Conservation (phyloP, 371 early-diverging fungal genomes). For the Mucor irregularis region DNA sequence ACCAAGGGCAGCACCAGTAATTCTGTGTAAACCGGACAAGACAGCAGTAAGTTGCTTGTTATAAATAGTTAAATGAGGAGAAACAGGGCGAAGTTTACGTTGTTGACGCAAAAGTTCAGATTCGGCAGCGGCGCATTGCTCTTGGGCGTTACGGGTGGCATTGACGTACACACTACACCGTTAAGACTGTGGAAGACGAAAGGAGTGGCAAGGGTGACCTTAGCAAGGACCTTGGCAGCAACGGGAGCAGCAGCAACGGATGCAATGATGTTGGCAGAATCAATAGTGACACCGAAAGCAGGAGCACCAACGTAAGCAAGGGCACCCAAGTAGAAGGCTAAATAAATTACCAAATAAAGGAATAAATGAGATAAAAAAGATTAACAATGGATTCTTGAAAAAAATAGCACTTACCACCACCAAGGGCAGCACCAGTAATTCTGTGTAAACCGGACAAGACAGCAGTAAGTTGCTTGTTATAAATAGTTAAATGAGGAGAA, state of each 20-base stretch:
- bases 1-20: conserved; percentile 78
- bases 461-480: conserved; percentile 90
- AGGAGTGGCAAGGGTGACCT: conserved; percentile 63
- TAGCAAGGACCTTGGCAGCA: conserved; percentile 43
- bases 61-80: conserved; percentile 86
- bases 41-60: conserved; percentile 87
- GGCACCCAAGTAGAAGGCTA: conserved; percentile 72
- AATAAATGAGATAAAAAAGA: neutral
- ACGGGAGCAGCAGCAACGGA: conserved; percentile 46
- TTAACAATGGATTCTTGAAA: too few species aligned
- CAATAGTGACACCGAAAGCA: conserved; percentile 57
- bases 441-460: conserved; percentile 77
- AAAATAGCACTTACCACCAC: conserved; percentile 76
- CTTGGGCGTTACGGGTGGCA: conserved; percentile 27
- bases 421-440: conserved; percentile 78
- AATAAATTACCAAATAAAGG: too few species aligned
- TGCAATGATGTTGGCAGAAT: conserved; percentile 64
- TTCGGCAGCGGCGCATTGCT: conserved; percentile 50
- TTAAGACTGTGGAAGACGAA: conserved; percentile 86
- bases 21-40: conserved; percentile 75
- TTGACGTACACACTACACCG: too few species aligned
- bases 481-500: conserved; percentile 84
- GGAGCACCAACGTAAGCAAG: conserved; percentile 62
- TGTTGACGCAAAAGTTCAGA: conserved; percentile 58
- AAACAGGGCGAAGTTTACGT: conserved; percentile 77